Conservation (phyloP, 345 rosid species). For the Turritis glabra region DNA sequence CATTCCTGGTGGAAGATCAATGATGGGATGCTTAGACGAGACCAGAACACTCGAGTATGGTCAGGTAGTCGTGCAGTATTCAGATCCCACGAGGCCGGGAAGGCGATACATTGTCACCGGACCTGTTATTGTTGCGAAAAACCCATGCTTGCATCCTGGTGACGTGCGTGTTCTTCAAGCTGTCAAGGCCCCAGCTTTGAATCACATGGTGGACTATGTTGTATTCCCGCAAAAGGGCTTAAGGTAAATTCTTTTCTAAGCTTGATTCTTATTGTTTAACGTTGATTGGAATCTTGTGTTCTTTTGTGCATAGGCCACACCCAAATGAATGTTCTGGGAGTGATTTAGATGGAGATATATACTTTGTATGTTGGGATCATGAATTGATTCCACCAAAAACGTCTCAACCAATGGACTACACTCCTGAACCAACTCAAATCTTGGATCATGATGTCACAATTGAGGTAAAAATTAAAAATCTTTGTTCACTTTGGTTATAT, state of each 20-base stretch:
- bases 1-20: constrained; percentile 58
- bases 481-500: background rate
- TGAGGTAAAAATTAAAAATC: constrained; percentile 48
- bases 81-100: constrained; percentile 19
- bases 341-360: constrained; percentile 82
- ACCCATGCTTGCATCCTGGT: constrained; percentile 75
- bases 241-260: constrained; percentile 43
- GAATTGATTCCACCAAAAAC: constrained; percentile 52
- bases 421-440: constrained; percentile 48
- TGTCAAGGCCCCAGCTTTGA: constrained; percentile 47
- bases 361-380: constrained; percentile 75
- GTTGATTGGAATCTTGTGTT: constrained; percentile 1
- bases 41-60: constrained; percentile 71
- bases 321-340: constrained; percentile 83
- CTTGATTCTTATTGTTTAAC: background rate
- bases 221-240: constrained; percentile 63
- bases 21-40: constrained; percentile 97
- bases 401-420: constrained; percentile 66
- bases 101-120: constrained; percentile 14
- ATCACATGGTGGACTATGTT: constrained; percentile 57
- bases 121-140: constrained; percentile 47
- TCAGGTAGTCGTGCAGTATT: constrained; percentile 66
- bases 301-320: constrained; percentile 55
- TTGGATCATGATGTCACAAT: constrained; percentile 70
- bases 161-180: constrained; percentile 54